A percentile compares a stretch with the other conserved stretches of the same genome.
Conservation (phyloP, 2,329 filamentous ascomycete genomes). For the Tolypocladium paradoxum region DNA sequence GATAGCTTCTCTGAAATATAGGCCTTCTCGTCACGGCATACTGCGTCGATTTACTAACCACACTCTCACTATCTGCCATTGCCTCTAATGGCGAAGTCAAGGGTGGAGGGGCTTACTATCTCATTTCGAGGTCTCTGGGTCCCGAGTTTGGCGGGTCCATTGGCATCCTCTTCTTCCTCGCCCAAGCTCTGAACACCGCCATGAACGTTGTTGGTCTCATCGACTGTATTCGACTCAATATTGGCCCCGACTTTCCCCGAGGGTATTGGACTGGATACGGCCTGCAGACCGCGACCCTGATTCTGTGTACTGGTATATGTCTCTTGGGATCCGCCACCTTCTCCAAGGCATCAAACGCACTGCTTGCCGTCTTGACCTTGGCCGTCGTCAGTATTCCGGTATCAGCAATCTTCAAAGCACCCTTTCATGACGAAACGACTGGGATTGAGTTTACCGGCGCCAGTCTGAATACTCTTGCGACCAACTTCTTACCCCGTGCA, state of each 20-base stretch:
- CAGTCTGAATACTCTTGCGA: constrained; percentile 56
- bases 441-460: constrained; percentile 70
- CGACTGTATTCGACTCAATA: constrained; percentile 69
- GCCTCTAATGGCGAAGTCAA: constrained; percentile 84
- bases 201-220: constrained; percentile 82
- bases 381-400: constrained; percentile 74
- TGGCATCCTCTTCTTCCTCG: constrained; percentile 80
- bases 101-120: constrained; percentile 78
- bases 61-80: constrained; percentile 77
- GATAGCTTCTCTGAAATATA: constrained; percentile 17
- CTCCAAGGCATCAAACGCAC: constrained; percentile 65
- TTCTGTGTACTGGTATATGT: constrained; percentile 64
- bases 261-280: constrained; percentile 70
- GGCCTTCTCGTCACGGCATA: constrained; percentile 68
- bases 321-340: constrained; percentile 73
- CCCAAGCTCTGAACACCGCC: constrained; percentile 77
- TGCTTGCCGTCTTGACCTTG: constrained; percentile 59
- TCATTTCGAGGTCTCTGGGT: constrained; percentile 76
- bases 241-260: constrained; percentile 55
- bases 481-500: constrained; percentile 65
- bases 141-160: constrained; percentile 87
- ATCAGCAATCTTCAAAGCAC: constrained; percentile 57
- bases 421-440: constrained; percentile 52
- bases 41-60: constrained; percentile 70
- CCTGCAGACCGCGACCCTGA: constrained; percentile 59